Evolutionary conservation across 2,329 filamentous ascomycete species (phyloP).

Genomic region (Bisporella sp.): DNA sequence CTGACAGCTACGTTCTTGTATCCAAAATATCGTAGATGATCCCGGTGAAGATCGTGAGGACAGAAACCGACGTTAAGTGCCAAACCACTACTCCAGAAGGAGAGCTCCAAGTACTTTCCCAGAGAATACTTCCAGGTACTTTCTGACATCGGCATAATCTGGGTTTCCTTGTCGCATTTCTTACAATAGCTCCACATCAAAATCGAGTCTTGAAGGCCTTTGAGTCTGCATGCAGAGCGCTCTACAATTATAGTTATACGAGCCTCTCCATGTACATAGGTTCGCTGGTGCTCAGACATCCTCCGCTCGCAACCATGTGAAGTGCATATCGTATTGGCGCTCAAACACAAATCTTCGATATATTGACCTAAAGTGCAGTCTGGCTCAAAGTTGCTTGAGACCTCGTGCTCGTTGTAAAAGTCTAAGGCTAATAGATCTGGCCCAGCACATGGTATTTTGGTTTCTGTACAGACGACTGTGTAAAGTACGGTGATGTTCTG

Average conservation of each 20-base stretch:
- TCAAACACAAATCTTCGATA: slow-evolving; percentile 79
- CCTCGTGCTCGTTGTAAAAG: slow-evolving; percentile 87
- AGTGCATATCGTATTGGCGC: slow-evolving; percentile 69
- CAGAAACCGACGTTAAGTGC: slow-evolving; percentile 70
- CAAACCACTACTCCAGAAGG: slow-evolving; percentile 87
- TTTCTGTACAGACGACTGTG: slow-evolving; percentile 87
- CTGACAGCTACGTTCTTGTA: slow-evolving; percentile 78
- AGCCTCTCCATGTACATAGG: slow-evolving; percentile 94
- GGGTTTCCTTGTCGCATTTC: slow-evolving; percentile 82
- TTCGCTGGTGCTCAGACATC: slow-evolving; percentile 89
- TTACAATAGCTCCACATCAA: slow-evolving; percentile 98
- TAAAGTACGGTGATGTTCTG: slow-evolving; percentile 95
- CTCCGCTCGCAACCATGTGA: slow-evolving; percentile 80
- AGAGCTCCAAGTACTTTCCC: slow-evolving; percentile 94
- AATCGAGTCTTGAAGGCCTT: slow-evolving; percentile 65
- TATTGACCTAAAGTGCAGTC: slow-evolving; percentile 95
- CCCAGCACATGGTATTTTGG: slow-evolving; percentile 87
- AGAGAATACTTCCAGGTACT: slow-evolving; percentile 98
- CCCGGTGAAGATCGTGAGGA: slow-evolving; percentile 83
- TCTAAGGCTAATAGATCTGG: slow-evolving; percentile 84
- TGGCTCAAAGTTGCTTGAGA: slow-evolving; percentile 56
- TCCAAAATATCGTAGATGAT: slow-evolving; percentile 90
- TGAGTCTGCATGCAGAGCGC: slow-evolving; percentile 59
- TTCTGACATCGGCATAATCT: slow-evolving; percentile 84
- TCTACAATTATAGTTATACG: slow-evolving; percentile 89